Evolutionary conservation across 495 filamentous ascomycete genomes (phyloP).

Genomic region (Neurospora tetrasperma): DNA sequence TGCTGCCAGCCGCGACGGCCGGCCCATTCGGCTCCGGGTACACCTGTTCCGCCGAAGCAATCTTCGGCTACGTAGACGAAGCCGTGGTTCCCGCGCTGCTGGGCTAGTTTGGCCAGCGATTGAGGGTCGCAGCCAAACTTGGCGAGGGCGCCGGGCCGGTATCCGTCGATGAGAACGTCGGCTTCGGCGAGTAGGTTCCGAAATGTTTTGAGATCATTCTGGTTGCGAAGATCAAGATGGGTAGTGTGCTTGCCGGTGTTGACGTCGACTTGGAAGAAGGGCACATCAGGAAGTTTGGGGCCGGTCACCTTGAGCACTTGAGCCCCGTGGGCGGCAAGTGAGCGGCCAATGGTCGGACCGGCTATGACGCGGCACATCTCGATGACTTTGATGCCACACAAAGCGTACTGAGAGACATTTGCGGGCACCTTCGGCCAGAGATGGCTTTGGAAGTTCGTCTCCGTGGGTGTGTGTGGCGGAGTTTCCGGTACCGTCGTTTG

Average conservation of each 20-base stretch:
- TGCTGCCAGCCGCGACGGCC: constrained; percentile 48
- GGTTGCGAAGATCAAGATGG: constrained; percentile 46
- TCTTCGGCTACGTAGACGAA: constrained; percentile 63
- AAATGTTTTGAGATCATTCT: constrained; percentile 44
- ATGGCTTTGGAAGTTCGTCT: constrained; percentile 12
- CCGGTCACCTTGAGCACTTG: constrained; percentile 63
- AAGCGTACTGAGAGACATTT: constrained; percentile 33
- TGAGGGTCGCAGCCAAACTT: constrained; percentile 52
- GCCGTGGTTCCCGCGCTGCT: constrained; percentile 41
- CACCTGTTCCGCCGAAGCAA: constrained; percentile 49
- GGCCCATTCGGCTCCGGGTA: constrained; percentile 35
- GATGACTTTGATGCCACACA: constrained; percentile 48
- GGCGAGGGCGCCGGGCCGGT: constrained; percentile 56
- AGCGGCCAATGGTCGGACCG: constrained; percentile 54
- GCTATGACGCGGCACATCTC: constrained; percentile 60
- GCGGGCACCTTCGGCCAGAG: constrained; percentile 8
- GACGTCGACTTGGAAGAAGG: constrained; percentile 71
- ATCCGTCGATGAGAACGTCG: constrained; percentile 56
- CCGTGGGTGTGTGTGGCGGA: constrained; percentile 41
- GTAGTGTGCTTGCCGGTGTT: constrained; percentile 57
- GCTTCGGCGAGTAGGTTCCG: constrained; percentile 47
- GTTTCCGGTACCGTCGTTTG: constrained; percentile 30
- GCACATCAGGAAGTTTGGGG: constrained; percentile 57
- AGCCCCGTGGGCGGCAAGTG: constrained; percentile 57
- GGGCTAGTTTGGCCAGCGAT: constrained; percentile 41